Evolutionary conservation across 306 rosid genomes (phyloP).

Genomic region (Crataegus laevigata): DNA sequence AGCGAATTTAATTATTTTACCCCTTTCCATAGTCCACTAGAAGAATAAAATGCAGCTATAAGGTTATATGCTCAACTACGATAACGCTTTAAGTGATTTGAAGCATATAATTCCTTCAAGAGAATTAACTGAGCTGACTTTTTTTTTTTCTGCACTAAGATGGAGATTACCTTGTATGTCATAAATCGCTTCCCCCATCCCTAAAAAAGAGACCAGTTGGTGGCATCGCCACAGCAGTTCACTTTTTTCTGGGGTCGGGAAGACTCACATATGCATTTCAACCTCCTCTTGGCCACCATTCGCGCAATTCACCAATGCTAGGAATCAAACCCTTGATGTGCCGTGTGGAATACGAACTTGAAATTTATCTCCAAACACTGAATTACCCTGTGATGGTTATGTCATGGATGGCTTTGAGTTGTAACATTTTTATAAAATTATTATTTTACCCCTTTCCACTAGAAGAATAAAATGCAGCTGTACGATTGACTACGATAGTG

Average conservation of each 20-base stretch:
- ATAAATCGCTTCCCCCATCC: too few species aligned
- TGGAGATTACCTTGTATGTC: background rate
- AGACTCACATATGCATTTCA: too few species aligned
- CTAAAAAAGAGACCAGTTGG: too few species aligned
- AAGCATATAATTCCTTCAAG: background rate
- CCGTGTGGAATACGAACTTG: too few species aligned
- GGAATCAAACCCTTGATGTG: too few species aligned
- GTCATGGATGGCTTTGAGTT: too few species aligned
- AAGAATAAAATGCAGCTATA: background rate
- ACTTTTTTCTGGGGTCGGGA: fast-evolving
- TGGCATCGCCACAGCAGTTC: too few species aligned
- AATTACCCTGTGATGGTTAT: too few species aligned
- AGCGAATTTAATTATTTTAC: too few species aligned
- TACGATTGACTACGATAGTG: background rate
- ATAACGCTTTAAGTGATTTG: background rate
- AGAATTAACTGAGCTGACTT: background rate
- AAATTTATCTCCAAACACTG: too few species aligned
- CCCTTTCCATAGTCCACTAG: background rate
- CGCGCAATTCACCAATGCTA: fast-evolving
- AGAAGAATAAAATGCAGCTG: background rate
- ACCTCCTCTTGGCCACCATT: too few species aligned
- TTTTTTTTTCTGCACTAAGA: background rate
- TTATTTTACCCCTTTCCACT: background rate
- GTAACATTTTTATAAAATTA: too few species aligned
- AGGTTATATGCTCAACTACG: background rate